Conservation (phyloP, 2,329 filamentous ascomycete genomes). For the Westerdykella ornata region DNA sequence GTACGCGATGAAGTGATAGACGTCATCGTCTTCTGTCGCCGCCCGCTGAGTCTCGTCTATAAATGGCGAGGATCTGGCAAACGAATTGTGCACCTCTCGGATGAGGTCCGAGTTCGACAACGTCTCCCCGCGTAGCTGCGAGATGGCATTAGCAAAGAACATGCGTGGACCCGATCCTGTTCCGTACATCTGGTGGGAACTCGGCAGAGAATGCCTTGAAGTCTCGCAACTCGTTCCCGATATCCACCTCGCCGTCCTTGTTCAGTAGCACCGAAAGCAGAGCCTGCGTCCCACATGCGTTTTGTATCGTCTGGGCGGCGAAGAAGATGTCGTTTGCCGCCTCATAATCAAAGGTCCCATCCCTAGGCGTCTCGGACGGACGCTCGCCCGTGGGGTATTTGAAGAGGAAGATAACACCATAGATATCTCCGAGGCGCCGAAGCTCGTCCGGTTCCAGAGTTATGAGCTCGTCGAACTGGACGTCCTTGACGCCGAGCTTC, state of each 20-base stretch:
- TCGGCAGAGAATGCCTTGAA: conserved; percentile 86
- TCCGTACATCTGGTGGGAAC: conserved; percentile 57
- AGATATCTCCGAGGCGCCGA: conserved; percentile 56
- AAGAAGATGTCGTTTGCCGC: conserved; percentile 82
- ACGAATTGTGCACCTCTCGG: conserved; percentile 73
- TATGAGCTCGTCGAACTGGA: conserved; percentile 95
- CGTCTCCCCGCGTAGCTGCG: conserved; percentile 61
- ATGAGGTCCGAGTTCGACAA: conserved; percentile 59
- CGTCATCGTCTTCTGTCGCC: conserved; percentile 71
- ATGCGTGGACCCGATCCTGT: not conserved
- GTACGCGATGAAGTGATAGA: conserved; percentile 89
- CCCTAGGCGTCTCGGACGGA: conserved; percentile 60
- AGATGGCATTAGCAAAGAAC: not conserved
- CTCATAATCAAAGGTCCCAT: conserved; percentile 72
- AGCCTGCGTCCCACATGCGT: conserved; percentile 95
- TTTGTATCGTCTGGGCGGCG: conserved; percentile 94
- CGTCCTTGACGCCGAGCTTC: conserved; percentile 80
- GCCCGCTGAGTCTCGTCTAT: conserved; percentile 78
- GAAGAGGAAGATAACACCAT: conserved; percentile 98
- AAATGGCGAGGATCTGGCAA: conserved; percentile 83
- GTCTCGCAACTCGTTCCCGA: conserved; percentile 63
- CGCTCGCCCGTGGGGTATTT: conserved; percentile 76
- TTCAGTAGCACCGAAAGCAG: conserved; percentile 88
- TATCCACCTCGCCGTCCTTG: conserved; percentile 62
- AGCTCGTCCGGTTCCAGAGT: conserved; percentile 74